These are phyloP conservation scores for Viola pubescens DNA, from an alignment of 441 rosid species.

Conservation along the genomic window DNA sequence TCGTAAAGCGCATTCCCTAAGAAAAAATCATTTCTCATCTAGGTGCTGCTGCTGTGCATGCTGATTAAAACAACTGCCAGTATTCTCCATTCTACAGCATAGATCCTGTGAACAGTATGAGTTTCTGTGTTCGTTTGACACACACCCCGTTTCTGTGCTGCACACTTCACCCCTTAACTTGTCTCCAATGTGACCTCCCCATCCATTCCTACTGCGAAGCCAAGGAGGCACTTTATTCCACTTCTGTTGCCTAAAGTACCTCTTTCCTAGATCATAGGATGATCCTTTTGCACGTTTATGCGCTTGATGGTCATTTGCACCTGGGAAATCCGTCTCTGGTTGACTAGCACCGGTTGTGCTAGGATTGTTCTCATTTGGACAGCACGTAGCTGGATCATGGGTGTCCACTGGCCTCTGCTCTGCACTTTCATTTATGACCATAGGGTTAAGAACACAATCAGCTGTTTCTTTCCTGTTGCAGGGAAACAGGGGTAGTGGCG, in stretches of 20 bases:
- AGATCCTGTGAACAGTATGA: slow-evolving; percentile 30
- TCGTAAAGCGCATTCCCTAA: slow-evolving; percentile 27
- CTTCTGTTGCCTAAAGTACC: slow-evolving; percentile 83
- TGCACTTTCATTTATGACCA: slow-evolving; percentile 7
- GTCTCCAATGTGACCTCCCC: slow-evolving; percentile 23
- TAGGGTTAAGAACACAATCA: slow-evolving; percentile 19
- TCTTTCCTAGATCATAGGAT: slow-evolving; percentile 56
- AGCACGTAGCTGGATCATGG: slow-evolving; percentile 18
- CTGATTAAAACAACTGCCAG: slow-evolving; percentile 29
- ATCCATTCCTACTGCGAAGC: slow-evolving; percentile 38
- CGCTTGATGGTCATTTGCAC: slow-evolving; percentile 25
- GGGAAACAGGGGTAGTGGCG: slow-evolving; percentile 78
- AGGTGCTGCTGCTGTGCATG: slow-evolving; percentile 27
- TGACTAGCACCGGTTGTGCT: slow-evolving; percentile 29
- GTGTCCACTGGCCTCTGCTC: slow-evolving; percentile 21
- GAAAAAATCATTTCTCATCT: slow-evolving; percentile 35
- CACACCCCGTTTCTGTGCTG: slow-evolving; percentile 25
- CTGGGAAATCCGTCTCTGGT: slow-evolving; percentile 22
- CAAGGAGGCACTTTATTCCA: slow-evolving; percentile 38
- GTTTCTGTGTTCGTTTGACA: slow-evolving; percentile 26
- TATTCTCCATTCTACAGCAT: slow-evolving; percentile 33
- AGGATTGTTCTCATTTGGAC: slow-evolving; percentile 26
- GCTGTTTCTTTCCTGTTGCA: slow-evolving; percentile 28
- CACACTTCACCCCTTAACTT: slow-evolving; percentile 28
- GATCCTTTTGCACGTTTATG: slow-evolving; percentile 45